A percentile compares a stretch with the other conserved stretches of the same genome.
Evolutionary conservation across 1,284 basidiomycete species (phyloP).

Genomic region (Thecaphora frezii): DNA sequence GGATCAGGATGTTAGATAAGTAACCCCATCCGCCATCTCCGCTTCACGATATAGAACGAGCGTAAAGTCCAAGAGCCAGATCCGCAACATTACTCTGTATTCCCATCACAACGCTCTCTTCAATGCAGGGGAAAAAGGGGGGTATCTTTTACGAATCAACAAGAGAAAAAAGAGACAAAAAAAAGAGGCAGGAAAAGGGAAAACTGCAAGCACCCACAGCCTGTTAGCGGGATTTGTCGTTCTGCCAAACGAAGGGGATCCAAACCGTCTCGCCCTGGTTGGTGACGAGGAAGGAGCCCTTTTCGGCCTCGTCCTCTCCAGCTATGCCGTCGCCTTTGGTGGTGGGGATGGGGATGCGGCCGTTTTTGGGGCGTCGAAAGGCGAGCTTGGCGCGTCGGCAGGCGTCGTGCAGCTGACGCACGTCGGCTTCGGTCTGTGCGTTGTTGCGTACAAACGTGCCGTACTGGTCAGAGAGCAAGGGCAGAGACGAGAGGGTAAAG

Average conservation of each 20-base stretch:
- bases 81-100: too few relatives aligned
- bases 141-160: too few relatives aligned
- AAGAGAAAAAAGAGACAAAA: too few relatives aligned
- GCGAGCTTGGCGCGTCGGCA: conserved; percentile 14
- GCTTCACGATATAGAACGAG: too few relatives aligned
- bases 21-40: too few relatives aligned
- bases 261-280: conserved; percentile 47
- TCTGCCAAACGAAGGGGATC: conserved; percentile 19
- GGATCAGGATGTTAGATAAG: too few relatives aligned
- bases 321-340: conserved; percentile 1
- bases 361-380: conserved; percentile 8
- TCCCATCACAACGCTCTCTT: too few relatives aligned
- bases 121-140: too few relatives aligned
- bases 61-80: too few relatives aligned
- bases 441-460: conserved; percentile 47
- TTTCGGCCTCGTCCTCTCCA: conserved; percentile 1
- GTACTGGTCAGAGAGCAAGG: conserved; percentile 4
- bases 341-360: not conserved
- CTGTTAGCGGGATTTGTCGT: not conserved
- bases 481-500: too few relatives aligned
- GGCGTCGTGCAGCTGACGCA: conserved; percentile 33
- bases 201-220: not conserved
- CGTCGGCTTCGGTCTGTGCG: conserved; percentile 37
- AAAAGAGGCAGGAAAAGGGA: too few relatives aligned
- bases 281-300: conserved; percentile 39